Conservation (phyloP, 306 rosid species). For the Cicer chorassanicum region DNA sequence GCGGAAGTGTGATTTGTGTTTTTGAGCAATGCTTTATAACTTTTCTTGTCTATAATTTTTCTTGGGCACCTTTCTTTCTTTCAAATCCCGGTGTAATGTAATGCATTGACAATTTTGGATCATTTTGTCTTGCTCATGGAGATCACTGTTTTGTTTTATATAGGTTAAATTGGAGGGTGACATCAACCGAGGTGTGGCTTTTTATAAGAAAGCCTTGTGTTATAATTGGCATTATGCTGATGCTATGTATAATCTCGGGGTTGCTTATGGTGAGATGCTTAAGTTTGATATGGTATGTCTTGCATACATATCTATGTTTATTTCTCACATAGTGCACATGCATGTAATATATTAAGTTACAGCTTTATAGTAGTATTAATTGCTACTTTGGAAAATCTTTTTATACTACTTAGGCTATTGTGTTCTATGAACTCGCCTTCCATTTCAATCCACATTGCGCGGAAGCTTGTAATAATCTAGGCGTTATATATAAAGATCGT, state of each 20-base stretch:
- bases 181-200: constrained; percentile 83
- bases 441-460: constrained; percentile 98
- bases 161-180: constrained; percentile 98
- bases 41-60: constrained; percentile 36
- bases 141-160: constrained; percentile 38
- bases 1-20: neutral
- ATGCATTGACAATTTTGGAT: constrained; percentile 31
- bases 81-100: constrained; percentile 6
- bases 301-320: neutral
- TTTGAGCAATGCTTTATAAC: constrained; percentile 7
- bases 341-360: constrained; percentile 14
- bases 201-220: constrained; percentile 90
- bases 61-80: constrained; percentile 1
- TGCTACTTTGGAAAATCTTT: constrained; percentile 22
- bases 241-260: constrained; percentile 99
- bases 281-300: constrained; percentile 89
- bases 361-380: constrained; percentile 9
- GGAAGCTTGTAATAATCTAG: constrained; percentile 96
- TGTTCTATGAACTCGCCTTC: constrained; percentile 95
- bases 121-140: neutral
- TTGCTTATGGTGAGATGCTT: constrained; percentile 99
- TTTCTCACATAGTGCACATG: constrained; percentile 5
- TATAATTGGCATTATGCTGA: constrained; percentile 99
- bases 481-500: constrained; percentile 96
- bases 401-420: constrained; percentile 77